These are phyloP conservation scores for Polymyxa betae DNA, from an alignment of 208 protist species.

Conservation along the genomic window DNA sequence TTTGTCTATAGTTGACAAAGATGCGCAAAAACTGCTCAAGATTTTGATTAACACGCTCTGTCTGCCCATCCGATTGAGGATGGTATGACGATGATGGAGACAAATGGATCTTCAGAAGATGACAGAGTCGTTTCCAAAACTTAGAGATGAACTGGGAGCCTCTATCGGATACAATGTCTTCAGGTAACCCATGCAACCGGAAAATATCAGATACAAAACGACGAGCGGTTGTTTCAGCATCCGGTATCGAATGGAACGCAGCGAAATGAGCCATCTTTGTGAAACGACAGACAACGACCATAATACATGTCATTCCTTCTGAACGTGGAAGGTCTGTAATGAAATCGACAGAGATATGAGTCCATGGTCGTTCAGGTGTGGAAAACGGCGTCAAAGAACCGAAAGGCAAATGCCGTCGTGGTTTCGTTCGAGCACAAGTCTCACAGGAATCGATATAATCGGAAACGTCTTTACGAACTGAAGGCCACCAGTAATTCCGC, in stretches of 20 bases:
- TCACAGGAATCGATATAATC: not conserved
- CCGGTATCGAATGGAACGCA: not conserved
- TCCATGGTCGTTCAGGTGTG: not conserved
- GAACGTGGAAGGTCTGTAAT: not conserved
- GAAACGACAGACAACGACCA: not conserved
- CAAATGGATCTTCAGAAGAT: slow-evolving; percentile 19
- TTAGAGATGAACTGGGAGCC: slow-evolving; percentile 27
- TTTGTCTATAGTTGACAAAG: slow-evolving; percentile 20
- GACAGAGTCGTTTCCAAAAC: not conserved
- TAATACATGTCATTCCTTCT: not conserved
- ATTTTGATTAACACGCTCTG: slow-evolving; percentile 38
- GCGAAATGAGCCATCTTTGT: slow-evolving; percentile 39
- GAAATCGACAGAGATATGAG: not conserved
- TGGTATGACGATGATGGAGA: slow-evolving; percentile 1
- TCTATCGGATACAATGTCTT: slow-evolving; percentile 10
- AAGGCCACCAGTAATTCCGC: not conserved
- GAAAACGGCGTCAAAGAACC: not conserved
- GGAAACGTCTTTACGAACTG: not conserved
- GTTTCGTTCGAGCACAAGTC: not conserved
- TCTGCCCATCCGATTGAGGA: slow-evolving; percentile 26
- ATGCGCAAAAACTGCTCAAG: not conserved
- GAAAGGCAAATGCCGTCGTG: not conserved
- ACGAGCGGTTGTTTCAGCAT: not conserved
- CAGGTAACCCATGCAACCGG: slow-evolving; percentile 30
- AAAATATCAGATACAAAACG: not conserved